Conservation (phyloP, 2,329 filamentous ascomycete species). For the Pseudopithomyces chartarum region DNA sequence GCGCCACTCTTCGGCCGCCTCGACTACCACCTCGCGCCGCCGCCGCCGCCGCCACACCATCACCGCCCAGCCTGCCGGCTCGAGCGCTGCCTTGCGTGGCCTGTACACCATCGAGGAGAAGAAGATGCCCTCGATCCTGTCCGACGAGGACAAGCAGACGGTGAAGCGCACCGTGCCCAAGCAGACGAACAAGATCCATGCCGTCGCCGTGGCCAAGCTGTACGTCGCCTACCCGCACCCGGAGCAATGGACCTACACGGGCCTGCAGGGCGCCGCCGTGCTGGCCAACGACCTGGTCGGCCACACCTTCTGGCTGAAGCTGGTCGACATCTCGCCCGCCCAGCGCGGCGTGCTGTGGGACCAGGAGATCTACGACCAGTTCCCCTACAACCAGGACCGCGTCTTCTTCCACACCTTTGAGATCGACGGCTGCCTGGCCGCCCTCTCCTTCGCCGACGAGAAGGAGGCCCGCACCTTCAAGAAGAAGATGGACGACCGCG, state of each 20-base stretch:
- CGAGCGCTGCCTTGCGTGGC: conserved; percentile 4
- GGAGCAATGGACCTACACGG: conserved; percentile 90
- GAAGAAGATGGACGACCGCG: conserved; percentile 95
- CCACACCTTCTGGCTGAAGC: conserved; percentile 95
- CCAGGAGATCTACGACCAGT: conserved; percentile 95
- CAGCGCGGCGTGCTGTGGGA: conserved; percentile 40
- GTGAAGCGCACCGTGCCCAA: conserved; percentile 95
- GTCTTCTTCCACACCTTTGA: conserved; percentile 99
- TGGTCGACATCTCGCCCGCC: conserved; percentile 82
- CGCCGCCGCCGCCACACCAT: background rate
- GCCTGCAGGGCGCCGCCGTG: conserved; percentile 87
- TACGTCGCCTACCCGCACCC: conserved; percentile 90
- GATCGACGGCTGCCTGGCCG: conserved; percentile 88
- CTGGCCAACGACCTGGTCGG: conserved; percentile 93
- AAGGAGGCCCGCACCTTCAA: conserved; percentile 97
- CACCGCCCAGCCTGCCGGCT: background rate
- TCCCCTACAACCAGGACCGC: conserved; percentile 93
- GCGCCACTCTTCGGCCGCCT: background rate
- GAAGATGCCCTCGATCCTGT: conserved; percentile 69
- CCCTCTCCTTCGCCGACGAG: conserved; percentile 91
- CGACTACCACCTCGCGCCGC: background rate
- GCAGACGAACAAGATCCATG: conserved; percentile 94
- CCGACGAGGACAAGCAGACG: conserved; percentile 92
- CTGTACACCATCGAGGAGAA: conserved; percentile 11
- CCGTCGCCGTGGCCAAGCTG: conserved; percentile 88